A percentile compares a stretch with the other conserved stretches of the same genome.
Conservation (phyloP, 352 stramenopile genomes). For the Phytophthora podocarpi region DNA sequence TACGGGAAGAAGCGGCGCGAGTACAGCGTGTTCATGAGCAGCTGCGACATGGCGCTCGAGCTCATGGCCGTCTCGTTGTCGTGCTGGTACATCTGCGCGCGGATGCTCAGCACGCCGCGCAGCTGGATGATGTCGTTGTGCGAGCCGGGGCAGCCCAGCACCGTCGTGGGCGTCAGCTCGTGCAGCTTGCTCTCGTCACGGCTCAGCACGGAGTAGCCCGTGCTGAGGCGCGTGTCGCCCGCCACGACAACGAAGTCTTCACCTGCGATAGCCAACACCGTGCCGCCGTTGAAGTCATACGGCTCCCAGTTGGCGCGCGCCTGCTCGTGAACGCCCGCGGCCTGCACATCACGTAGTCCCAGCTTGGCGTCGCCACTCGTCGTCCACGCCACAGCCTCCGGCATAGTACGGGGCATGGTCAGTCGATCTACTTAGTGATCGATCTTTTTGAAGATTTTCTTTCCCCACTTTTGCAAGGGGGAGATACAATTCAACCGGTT, state of each 20-base stretch:
- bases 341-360: constrained; percentile 35
- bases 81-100: constrained; percentile 92
- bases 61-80: constrained; percentile 95
- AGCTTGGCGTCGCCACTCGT: constrained; percentile 59
- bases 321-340: constrained; percentile 39
- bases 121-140: constrained; percentile 90
- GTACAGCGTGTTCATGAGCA: constrained; percentile 99
- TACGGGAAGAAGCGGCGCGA: constrained; percentile 99
- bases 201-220: constrained; percentile 97
- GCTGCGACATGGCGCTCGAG: constrained; percentile 93
- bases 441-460: constrained; percentile 24
- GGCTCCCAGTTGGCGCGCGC: constrained; percentile 75
- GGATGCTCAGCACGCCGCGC: constrained; percentile 78
- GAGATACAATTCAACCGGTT: not conserved
- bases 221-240: constrained; percentile 95
- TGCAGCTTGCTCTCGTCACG: constrained; percentile 94
- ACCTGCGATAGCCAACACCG: constrained; percentile 93
- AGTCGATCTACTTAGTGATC: too few species aligned
- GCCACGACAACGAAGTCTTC: constrained; percentile 97
- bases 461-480: not conserved
- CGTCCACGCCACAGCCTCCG: constrained; percentile 67
- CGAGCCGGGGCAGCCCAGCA: constrained; percentile 81
- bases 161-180: constrained; percentile 67
- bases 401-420: constrained; percentile 42
- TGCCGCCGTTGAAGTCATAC: constrained; percentile 89